These are phyloP conservation scores for Podila verticillata DNA, from an alignment of 192 early-diverging fungal species.

Conservation along the genomic window DNA sequence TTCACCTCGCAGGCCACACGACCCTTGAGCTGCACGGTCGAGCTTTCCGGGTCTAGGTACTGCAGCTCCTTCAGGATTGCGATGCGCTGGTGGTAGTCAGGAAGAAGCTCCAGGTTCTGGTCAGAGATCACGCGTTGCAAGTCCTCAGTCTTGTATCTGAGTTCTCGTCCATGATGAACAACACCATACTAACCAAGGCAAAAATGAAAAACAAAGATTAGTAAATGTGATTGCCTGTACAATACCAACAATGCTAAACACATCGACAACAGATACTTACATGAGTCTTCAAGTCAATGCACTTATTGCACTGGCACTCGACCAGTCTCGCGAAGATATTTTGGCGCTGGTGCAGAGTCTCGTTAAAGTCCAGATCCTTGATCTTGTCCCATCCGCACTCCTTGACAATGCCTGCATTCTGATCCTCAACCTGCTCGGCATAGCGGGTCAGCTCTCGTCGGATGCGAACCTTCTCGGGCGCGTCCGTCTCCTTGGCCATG, in stretches of 20 bases:
- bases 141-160: constrained; percentile 77
- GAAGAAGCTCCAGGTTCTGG: constrained; percentile 91
- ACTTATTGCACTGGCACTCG: constrained; percentile 74
- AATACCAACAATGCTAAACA: neutral
- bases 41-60: constrained; percentile 81
- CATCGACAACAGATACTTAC: constrained; percentile 53
- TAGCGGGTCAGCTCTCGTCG: constrained; percentile 28
- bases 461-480: constrained; percentile 19
- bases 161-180: constrained; percentile 62
- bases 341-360: constrained; percentile 70
- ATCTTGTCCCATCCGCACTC: constrained; percentile 91
- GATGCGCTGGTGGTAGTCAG: constrained; percentile 91
- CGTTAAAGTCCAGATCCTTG: constrained; percentile 88
- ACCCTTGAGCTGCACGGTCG: constrained; percentile 94
- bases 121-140: constrained; percentile 85
- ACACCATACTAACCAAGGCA: constrained; percentile 57
- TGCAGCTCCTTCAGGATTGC: constrained; percentile 84
- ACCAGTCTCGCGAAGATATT: constrained; percentile 58
- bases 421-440: constrained; percentile 37
- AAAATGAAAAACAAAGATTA: neutral
- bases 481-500: constrained; percentile 23
- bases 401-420: constrained; percentile 20
- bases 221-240: neutral
- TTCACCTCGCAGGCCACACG: constrained; percentile 98
- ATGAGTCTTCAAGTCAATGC: constrained; percentile 81